Percentiles rank a stretch among this genome's conserved stretches.
These are phyloP conservation scores for Nitzschia putrida DNA, from an alignment of 108 stramenopile genomes.

Conservation along the genomic window DNA sequence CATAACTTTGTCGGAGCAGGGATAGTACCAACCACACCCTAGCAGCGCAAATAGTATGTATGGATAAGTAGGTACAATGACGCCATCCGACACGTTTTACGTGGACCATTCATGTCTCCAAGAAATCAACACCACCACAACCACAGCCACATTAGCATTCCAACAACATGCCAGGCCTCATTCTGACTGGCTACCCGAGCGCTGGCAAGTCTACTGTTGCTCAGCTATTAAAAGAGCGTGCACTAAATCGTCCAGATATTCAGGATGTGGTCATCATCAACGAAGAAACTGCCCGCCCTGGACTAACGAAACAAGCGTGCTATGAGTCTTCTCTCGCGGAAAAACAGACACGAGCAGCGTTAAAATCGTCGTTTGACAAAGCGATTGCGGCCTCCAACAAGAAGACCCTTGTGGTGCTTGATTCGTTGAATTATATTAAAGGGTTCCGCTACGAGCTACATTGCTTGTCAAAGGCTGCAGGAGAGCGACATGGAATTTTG, in stretches of 20 bases:
- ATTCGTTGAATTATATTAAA: constrained; percentile 91
- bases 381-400: constrained; percentile 36
- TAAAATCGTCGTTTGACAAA: constrained; percentile 78
- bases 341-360: constrained; percentile 74
- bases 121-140: too few relatives aligned
- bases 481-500: constrained; percentile 75
- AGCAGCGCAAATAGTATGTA: too few relatives aligned
- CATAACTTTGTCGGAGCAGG: too few relatives aligned
- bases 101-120: too few relatives aligned
- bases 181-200: constrained; percentile 81
- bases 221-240: constrained; percentile 64
- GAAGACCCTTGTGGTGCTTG: constrained; percentile 73
- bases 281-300: constrained; percentile 59
- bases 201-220: constrained; percentile 82
- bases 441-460: constrained; percentile 89
- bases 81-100: too few relatives aligned
- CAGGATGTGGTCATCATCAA: constrained; percentile 64
- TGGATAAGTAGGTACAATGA: too few relatives aligned
- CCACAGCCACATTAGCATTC: too few relatives aligned
- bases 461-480: constrained; percentile 82
- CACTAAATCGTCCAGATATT: constrained; percentile 52
- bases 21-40: too few relatives aligned
- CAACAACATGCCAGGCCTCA: constrained; percentile 68
- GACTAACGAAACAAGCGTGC: constrained; percentile 59
- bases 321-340: constrained; percentile 65